A percentile compares a stretch with the other conserved stretches of the same genome.
Evolutionary conservation across 495 filamentous ascomycete genomes (phyloP).

Genomic region (Bathelium albidoporum): DNA sequence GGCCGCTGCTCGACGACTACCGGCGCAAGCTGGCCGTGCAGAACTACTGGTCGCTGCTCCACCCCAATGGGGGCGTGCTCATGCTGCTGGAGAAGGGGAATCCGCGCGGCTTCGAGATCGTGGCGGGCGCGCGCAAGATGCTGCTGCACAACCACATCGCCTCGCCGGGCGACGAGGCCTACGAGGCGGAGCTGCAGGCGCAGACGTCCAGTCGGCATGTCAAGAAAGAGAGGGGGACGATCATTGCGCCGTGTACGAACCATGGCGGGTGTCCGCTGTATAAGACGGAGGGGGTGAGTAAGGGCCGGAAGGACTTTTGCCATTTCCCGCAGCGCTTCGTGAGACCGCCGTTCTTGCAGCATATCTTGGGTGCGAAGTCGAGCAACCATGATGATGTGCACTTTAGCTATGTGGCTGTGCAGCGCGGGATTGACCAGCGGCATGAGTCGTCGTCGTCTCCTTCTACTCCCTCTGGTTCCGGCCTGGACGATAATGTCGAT

Average conservation of each 20-base stretch:
- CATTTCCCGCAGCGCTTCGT: conserved; percentile 84
- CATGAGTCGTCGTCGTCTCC: too few relatives aligned
- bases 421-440: conserved; percentile 51
- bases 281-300: conserved; percentile 49
- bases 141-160: conserved; percentile 67
- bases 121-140: conserved; percentile 69
- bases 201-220: conserved; percentile 18
- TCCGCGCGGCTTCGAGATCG: conserved; percentile 81
- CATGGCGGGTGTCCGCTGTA: conserved; percentile 87
- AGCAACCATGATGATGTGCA: conserved; percentile 82
- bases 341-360: conserved; percentile 71
- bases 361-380: conserved; percentile 56
- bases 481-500: too few relatives aligned
- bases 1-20: conserved; percentile 60
- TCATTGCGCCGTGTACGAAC: conserved; percentile 92
- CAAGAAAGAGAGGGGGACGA: conserved; percentile 69
- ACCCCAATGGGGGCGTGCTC: conserved; percentile 74
- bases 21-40: conserved; percentile 65
- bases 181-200: conserved; percentile 28
- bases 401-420: conserved; percentile 83
- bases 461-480: too few relatives aligned
- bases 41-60: conserved; percentile 80
- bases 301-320: conserved; percentile 78
- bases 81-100: conserved; percentile 87
- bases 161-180: conserved; percentile 42